A percentile compares a stretch with the other conserved stretches of the same genome.
These are phyloP conservation scores for Pythium phragmiticola DNA, from an alignment of 352 stramenopile species.

Conservation along the genomic window DNA sequence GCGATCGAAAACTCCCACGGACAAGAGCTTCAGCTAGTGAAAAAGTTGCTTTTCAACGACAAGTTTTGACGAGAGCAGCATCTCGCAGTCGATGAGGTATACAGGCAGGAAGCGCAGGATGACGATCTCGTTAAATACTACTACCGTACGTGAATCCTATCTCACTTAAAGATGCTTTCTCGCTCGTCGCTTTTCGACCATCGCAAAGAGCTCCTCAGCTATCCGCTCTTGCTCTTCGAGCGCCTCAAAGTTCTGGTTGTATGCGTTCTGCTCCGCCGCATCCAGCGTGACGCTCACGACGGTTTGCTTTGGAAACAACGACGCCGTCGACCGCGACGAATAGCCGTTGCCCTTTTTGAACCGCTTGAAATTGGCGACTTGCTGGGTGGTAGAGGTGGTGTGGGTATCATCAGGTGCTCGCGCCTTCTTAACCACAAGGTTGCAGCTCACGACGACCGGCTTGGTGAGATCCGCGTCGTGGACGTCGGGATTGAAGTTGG, in stretches of 20 bases:
- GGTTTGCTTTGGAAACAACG: slow-evolving; percentile 53
- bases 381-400: slow-evolving; percentile 15
- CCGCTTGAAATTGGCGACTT: slow-evolving; percentile 66
- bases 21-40: slow-evolving; percentile 79
- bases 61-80: slow-evolving; percentile 40
- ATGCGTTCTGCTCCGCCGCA: slow-evolving; percentile 50
- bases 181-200: slow-evolving; percentile 60
- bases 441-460: slow-evolving; percentile 49
- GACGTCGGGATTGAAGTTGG: background rate
- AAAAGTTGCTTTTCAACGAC: slow-evolving; percentile 85
- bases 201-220: slow-evolving; percentile 80
- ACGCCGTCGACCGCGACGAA: slow-evolving; percentile 35
- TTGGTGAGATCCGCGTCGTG: background rate
- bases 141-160: background rate
- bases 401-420: background rate
- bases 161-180: slow-evolving; percentile 46
- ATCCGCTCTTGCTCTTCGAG: slow-evolving; percentile 84
- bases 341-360: slow-evolving; percentile 81
- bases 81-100: background rate
- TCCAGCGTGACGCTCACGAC: slow-evolving; percentile 64
- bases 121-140: slow-evolving; percentile 12
- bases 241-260: slow-evolving; percentile 60
- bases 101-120: no score
- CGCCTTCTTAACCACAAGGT: slow-evolving; percentile 49
- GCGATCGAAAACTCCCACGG: slow-evolving; percentile 81